Evolutionary conservation across 352 stramenopile species (phyloP).

Genomic region (Pythium brachiatum): DNA sequence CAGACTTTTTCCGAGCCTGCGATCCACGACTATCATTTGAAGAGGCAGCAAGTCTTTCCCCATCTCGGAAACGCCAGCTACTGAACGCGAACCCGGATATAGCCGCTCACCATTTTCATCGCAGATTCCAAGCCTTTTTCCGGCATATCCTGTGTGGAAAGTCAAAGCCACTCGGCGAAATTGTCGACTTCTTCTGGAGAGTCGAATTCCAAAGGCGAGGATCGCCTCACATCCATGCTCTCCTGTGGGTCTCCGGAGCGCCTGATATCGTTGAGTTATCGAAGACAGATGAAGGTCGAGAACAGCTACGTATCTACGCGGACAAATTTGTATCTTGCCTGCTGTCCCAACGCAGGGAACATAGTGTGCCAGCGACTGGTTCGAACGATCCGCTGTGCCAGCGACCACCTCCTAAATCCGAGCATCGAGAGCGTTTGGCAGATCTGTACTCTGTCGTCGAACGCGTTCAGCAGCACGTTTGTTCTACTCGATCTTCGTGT

Average conservation of each 20-base stretch:
- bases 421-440: neutral
- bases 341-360: neutral
- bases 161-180: slow-evolving; percentile 13
- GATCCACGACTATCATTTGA: slow-evolving; percentile 2
- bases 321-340: slow-evolving; percentile 10
- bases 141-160: slow-evolving; percentile 4
- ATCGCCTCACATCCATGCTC: slow-evolving; percentile 21
- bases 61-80: neutral
- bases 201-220: slow-evolving; percentile 26
- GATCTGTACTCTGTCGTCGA: neutral
- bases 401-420: neutral
- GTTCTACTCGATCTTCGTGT: slow-evolving; percentile 8
- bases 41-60: neutral
- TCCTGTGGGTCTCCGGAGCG: slow-evolving; percentile 23
- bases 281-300: neutral
- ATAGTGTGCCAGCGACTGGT: neutral
- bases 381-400: slow-evolving; percentile 1
- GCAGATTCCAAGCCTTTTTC: slow-evolving; percentile 12
- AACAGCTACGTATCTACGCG: neutral
- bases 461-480: slow-evolving; percentile 11
- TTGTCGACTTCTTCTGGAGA: slow-evolving; percentile 20
- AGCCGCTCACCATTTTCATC: slow-evolving; percentile 20
- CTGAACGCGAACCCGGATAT: slow-evolving; percentile 26
- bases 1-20: slow-evolving; percentile 22
- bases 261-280: slow-evolving; percentile 13